A percentile compares a stretch with the other conserved stretches of the same genome.
phyloP scores from a whole-genome alignment of 2,329 filamentous ascomycete genomes.

The Calonectria pseudoreteaudii region DNA sequence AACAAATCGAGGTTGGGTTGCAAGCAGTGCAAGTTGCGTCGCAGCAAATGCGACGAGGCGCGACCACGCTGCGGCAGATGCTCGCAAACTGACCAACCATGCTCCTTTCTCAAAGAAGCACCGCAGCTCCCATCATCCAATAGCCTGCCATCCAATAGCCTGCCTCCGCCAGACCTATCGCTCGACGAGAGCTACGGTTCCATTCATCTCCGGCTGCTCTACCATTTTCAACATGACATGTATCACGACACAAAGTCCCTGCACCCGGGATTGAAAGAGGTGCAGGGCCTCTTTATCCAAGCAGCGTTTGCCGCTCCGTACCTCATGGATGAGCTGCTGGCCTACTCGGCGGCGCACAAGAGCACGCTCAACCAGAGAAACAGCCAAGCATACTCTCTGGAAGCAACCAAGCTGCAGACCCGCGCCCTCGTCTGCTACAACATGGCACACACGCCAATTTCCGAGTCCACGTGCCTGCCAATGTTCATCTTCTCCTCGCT shows the following conservation, averaged over 20 bases:
- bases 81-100: background rate
- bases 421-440: background rate
- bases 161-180: background rate
- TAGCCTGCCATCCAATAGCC: background rate
- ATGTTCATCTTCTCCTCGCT: conserved; percentile 2
- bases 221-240: background rate
- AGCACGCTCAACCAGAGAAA: background rate
- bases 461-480: background rate
- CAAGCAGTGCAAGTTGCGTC: background rate
- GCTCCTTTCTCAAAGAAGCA: background rate
- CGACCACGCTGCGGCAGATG: background rate
- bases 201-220: background rate
- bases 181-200: background rate
- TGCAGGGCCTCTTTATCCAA: background rate
- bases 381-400: background rate
- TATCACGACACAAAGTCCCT: background rate
- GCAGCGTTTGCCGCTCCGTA: background rate
- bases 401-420: background rate
- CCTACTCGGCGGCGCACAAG: conserved; percentile 1
- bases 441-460: background rate
- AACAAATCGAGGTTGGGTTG: background rate
- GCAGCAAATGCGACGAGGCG: background rate
- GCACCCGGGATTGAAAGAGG: background rate
- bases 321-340: background rate
- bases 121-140: too few relatives aligned